Conservation (phyloP, 164 flowering plant genomes). For the Vitis amurensis region DNA sequence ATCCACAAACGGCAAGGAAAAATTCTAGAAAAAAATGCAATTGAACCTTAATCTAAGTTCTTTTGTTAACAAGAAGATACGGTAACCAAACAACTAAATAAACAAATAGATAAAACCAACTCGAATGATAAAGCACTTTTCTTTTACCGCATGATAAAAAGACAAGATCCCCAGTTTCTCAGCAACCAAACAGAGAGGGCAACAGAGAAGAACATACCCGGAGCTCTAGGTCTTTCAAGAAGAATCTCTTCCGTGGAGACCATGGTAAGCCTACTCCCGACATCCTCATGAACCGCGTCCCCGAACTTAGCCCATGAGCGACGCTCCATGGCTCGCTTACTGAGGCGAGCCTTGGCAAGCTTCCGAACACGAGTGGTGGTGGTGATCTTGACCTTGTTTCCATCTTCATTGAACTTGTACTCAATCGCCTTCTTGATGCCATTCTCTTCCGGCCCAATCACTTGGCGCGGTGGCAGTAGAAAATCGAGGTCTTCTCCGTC, state of each 20-base stretch:
- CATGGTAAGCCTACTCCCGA: slow-evolving; percentile 67
- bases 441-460: slow-evolving; percentile 78
- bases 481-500: slow-evolving; percentile 75
- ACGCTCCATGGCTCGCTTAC: slow-evolving; percentile 77
- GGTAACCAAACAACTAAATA: too few species aligned
- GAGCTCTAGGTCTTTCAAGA: slow-evolving; percentile 79
- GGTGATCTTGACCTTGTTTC: slow-evolving; percentile 72
- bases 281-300: slow-evolving; percentile 73
- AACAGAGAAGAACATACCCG: slow-evolving; percentile 40
- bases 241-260: slow-evolving; percentile 86
- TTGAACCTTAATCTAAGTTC: too few species aligned
- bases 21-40: too few species aligned
- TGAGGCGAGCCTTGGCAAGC: slow-evolving; percentile 71
- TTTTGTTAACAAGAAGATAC: too few species aligned
- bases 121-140: too few species aligned
- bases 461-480: slow-evolving; percentile 66
- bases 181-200: not conserved
- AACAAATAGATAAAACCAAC: too few species aligned
- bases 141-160: too few species aligned
- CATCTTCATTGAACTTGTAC: slow-evolving; percentile 74
- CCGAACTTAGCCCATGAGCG: slow-evolving; percentile 85
- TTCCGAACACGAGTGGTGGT: slow-evolving; percentile 71
- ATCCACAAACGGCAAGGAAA: too few species aligned
- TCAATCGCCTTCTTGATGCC: slow-evolving; percentile 76
- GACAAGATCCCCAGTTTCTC: too few species aligned